Evolutionary conservation across 2,329 filamentous ascomycete genomes (phyloP).

Genomic region (Elsinoe australis): DNA sequence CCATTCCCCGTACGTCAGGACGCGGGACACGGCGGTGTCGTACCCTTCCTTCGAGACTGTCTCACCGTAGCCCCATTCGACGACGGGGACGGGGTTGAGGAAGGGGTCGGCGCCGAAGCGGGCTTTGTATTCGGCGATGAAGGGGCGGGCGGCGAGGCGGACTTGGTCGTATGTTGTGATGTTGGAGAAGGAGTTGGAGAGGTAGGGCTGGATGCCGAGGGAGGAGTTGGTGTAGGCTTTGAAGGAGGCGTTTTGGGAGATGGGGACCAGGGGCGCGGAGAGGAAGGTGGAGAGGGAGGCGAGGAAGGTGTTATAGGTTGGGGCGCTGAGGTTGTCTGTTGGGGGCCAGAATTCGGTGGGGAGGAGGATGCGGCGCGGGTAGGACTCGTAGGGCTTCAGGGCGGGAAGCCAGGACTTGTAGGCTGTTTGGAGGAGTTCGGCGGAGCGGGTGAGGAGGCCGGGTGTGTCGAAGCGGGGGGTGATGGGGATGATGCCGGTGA

Average conservation of each 20-base stretch:
- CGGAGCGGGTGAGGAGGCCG: neutral
- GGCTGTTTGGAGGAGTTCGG: neutral
- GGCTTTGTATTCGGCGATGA: neutral
- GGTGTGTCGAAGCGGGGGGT: neutral
- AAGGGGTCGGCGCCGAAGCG: neutral
- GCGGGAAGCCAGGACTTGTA: neutral
- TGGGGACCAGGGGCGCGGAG: neutral
- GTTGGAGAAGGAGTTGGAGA: neutral
- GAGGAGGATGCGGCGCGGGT: neutral
- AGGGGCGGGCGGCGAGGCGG: neutral
- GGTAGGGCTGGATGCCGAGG: neutral
- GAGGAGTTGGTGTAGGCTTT: neutral
- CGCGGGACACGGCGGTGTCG: neutral
- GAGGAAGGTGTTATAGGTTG: neutral
- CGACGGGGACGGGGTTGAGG: neutral
- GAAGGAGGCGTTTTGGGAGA: neutral
- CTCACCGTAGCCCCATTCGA: neutral
- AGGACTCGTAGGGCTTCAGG: neutral
- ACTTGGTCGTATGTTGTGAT: constrained; percentile 7
- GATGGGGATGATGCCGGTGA: neutral
- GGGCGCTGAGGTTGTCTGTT: neutral
- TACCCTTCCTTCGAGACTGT: neutral
- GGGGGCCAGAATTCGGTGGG: neutral
- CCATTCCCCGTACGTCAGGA: neutral
- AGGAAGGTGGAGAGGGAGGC: neutral